Evolutionary conservation across 495 filamentous ascomycete species (phyloP).

Genomic region (Ramalina intermedia): DNA sequence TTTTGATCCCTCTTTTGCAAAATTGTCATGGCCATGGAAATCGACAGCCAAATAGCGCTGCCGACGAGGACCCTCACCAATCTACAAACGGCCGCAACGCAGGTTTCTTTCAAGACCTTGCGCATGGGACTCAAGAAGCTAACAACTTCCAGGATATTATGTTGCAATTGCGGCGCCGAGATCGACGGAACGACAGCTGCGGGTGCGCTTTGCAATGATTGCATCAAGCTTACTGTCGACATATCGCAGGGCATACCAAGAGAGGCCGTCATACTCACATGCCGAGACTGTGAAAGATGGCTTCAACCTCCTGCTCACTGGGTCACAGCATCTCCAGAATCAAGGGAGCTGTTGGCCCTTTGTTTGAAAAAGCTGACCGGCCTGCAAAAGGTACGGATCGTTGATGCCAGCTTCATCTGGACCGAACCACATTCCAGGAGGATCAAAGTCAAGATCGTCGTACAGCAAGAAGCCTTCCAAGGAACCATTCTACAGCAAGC

Average conservation of each 20-base stretch:
- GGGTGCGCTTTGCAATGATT: slow-evolving; percentile 85
- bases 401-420: slow-evolving; percentile 94
- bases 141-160: slow-evolving; percentile 53
- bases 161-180: slow-evolving; percentile 86
- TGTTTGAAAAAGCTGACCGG: slow-evolving; percentile 74
- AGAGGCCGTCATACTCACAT: slow-evolving; percentile 69
- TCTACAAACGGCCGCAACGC: slow-evolving; percentile 45
- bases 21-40: slow-evolving; percentile 49
- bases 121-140: slow-evolving; percentile 8
- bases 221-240: slow-evolving; percentile 82
- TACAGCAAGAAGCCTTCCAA: slow-evolving; percentile 66
- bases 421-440: slow-evolving; percentile 90
- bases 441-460: slow-evolving; percentile 82
- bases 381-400: slow-evolving; percentile 73
- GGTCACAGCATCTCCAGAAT: slow-evolving; percentile 70
- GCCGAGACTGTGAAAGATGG: slow-evolving; percentile 88
- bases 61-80: slow-evolving; percentile 24
- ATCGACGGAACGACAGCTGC: slow-evolving; percentile 80
- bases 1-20: neutral
- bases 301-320: slow-evolving; percentile 74
- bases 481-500: slow-evolving; percentile 77
- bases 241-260: slow-evolving; percentile 84
- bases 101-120: slow-evolving; percentile 17
- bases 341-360: slow-evolving; percentile 74
- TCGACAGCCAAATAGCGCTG: slow-evolving; percentile 49